These are phyloP conservation scores for Globisporangium polare DNA, from an alignment of 352 stramenopile genomes.

Conservation along the genomic window DNA sequence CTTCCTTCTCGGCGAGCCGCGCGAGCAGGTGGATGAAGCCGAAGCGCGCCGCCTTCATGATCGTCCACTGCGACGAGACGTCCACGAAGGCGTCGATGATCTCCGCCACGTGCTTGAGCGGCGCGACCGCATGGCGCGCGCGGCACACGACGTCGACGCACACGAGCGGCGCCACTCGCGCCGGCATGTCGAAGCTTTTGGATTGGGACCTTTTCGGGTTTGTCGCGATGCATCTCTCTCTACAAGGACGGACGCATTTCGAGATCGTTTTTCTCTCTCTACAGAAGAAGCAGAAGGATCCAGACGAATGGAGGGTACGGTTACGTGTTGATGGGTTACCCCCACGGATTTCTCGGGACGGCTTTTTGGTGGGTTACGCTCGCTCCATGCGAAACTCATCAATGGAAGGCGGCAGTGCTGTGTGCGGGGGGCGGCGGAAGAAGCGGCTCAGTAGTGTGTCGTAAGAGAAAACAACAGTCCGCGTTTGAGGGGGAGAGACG, in stretches of 20 bases:
- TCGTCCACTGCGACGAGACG: slow-evolving; percentile 30
- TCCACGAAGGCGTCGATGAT: slow-evolving; percentile 33
- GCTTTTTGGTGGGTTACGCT: slow-evolving; percentile 7
- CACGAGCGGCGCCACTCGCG: slow-evolving; percentile 10
- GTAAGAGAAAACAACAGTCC: not conserved
- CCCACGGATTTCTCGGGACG: too few species aligned
- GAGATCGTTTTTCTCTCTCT: not conserved
- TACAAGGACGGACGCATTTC: not conserved
- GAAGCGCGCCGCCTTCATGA: slow-evolving; percentile 30
- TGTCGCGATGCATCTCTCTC: not conserved
- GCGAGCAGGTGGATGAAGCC: slow-evolving; percentile 39
- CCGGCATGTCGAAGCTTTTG: not conserved
- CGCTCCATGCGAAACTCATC: slow-evolving; percentile 14
- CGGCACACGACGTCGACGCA: slow-evolving; percentile 22
- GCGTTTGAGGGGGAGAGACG: slow-evolving; percentile 5
- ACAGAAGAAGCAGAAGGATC: slow-evolving; percentile 9
- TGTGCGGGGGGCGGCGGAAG: slow-evolving; percentile 3
- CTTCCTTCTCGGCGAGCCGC: slow-evolving; percentile 25
- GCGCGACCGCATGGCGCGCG: slow-evolving; percentile 14
- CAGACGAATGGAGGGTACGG: not conserved
- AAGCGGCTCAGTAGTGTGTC: not conserved
- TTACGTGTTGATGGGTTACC: slow-evolving; percentile 1
- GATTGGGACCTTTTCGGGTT: not conserved
- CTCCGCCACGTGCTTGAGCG: slow-evolving; percentile 37
- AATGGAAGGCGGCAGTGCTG: slow-evolving; percentile 13